phyloP scores from a whole-genome alignment of 2,329 filamentous ascomycete species.

The Alternaria gaisen region DNA sequence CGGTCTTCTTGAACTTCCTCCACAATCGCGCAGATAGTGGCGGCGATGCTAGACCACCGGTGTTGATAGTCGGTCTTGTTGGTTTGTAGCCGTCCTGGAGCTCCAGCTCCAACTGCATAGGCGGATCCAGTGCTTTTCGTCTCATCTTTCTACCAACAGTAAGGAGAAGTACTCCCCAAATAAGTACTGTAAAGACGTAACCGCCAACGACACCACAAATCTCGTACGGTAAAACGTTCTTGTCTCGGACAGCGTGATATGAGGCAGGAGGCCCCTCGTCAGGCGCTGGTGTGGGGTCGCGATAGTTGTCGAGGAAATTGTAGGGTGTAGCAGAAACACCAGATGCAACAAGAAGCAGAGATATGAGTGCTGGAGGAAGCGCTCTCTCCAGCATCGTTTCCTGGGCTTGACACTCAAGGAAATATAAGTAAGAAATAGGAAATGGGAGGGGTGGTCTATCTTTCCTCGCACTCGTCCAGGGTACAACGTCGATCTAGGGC shows the following conservation, averaged over 20 bases:
- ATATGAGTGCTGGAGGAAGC: conserved; percentile 37
- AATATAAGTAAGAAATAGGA: conserved; percentile 14
- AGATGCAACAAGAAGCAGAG: conserved; percentile 37
- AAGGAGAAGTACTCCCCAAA: conserved; percentile 71
- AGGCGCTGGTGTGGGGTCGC: conserved; percentile 37
- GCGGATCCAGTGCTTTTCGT: conserved; percentile 60
- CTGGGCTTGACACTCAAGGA: conserved; percentile 4
- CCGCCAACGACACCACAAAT: conserved; percentile 84
- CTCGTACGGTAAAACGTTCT: conserved; percentile 76
- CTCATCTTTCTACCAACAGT: conserved; percentile 57
- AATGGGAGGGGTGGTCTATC: conserved; percentile 15
- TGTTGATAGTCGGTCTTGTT: conserved; percentile 32
- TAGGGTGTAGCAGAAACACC: conserved; percentile 35
- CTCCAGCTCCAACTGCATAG: conserved; percentile 63
- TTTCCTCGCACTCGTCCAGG: conserved; percentile 16
- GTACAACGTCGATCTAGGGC: conserved; percentile 25
- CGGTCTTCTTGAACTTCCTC: conserved; percentile 46
- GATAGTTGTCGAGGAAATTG: conserved; percentile 40
- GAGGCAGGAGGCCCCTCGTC: conserved; percentile 43
- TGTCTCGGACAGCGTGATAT: conserved; percentile 42
- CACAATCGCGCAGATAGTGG: conserved; percentile 45
- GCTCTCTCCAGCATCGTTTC: conserved; percentile 41
- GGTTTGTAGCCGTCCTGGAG: conserved; percentile 59
- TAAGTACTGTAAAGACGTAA: conserved; percentile 79
- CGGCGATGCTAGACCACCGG: conserved; percentile 31